Percentiles rank a stretch among this genome's conserved stretches.
phyloP scores from a whole-genome alignment of 352 stramenopile species.

The Phytophthora foliorum region DNA sequence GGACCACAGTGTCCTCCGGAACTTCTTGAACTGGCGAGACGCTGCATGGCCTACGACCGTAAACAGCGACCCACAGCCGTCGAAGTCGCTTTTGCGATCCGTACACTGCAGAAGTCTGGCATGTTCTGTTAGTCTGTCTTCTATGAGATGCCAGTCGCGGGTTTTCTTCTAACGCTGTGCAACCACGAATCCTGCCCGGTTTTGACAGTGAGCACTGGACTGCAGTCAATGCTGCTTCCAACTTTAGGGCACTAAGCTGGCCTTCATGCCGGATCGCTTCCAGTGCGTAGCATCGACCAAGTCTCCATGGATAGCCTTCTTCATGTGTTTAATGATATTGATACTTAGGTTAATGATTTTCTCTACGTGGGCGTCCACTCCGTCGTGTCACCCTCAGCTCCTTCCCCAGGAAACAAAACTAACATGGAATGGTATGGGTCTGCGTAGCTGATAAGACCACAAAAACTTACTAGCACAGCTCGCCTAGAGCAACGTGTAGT shows the following conservation, averaged over 20 bases:
- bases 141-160: no score
- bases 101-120: conserved; percentile 48
- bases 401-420: conserved; percentile 7
- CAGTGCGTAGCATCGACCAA: not conserved
- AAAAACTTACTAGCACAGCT: not conserved
- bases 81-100: conserved; percentile 59
- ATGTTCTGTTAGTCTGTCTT: conserved; percentile 40
- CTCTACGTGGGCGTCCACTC: no score
- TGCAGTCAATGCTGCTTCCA: not conserved
- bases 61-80: conserved; percentile 55
- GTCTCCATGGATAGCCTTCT: not conserved
- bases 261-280: not conserved
- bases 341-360: conserved; percentile 25
- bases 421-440: not conserved
- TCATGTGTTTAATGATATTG: conserved; percentile 18
- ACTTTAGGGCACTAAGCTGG: not conserved
- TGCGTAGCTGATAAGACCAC: not conserved
- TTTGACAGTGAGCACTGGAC: no score
- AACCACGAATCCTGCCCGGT: no score
- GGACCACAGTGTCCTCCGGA: conserved; percentile 45
- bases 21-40: conserved; percentile 46
- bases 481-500: conserved; percentile 38
- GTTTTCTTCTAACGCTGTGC: no score
- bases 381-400: no score
- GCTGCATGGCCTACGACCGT: conserved; percentile 52